Percentiles rank a stretch among this genome's conserved stretches.
phyloP scores from a whole-genome alignment of 768 basidiomycete species.

The Boletales sp. region DNA sequence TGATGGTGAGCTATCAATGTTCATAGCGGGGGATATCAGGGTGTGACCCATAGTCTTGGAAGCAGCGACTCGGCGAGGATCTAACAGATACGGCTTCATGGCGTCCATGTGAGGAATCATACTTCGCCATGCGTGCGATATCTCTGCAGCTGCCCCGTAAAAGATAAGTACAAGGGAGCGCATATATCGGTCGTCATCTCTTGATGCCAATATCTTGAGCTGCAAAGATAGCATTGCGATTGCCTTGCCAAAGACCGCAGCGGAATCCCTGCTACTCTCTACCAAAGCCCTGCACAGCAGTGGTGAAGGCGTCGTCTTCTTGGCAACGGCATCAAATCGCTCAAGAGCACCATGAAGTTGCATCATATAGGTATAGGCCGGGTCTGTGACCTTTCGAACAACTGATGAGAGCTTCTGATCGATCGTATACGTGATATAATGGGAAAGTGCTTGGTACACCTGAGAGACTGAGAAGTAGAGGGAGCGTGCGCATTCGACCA shows the following conservation, averaged over 20 bases:
- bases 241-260: constrained; percentile 84
- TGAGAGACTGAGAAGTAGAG: constrained; percentile 91
- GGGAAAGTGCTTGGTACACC: constrained; percentile 83
- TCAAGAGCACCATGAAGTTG: constrained; percentile 86
- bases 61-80: constrained; percentile 35
- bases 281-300: constrained; percentile 72
- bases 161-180: constrained; percentile 83
- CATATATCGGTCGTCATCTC: constrained; percentile 84
- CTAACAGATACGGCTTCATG: constrained; percentile 60
- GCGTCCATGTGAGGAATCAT: constrained; percentile 70
- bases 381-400: constrained; percentile 80
- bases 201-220: constrained; percentile 66
- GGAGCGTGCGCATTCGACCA: constrained; percentile 88
- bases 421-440: constrained; percentile 79
- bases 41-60: constrained; percentile 26
- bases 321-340: constrained; percentile 81
- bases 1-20: constrained; percentile 24
- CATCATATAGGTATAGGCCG: constrained; percentile 76
- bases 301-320: constrained; percentile 64
- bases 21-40: constrained; percentile 23
- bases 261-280: constrained; percentile 79
- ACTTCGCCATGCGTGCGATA: constrained; percentile 78
- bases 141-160: constrained; percentile 86
- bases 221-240: constrained; percentile 78
- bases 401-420: constrained; percentile 81